Evolutionary conservation across 768 basidiomycete species (phyloP), one percentile per base, ranked within the genome.

Genomic region (Podaxis sp.): DNA sequence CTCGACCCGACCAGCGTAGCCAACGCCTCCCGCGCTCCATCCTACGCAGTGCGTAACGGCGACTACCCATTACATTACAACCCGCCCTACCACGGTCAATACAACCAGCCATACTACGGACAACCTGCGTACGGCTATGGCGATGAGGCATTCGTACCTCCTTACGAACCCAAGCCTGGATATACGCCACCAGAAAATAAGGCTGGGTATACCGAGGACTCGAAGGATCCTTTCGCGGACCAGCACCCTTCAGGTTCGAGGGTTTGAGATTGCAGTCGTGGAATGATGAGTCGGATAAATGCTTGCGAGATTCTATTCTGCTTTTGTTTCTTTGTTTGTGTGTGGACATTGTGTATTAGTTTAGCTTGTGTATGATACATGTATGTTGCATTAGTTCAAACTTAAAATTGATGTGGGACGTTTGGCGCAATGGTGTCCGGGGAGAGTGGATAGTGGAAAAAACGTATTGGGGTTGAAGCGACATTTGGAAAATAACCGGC

Each of bases 1-100:
- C 79, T 86, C 36, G 88, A 92, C 70, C 91, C 92, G 1, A 71
- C 80, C 2, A 83, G 82, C 63, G 71, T 78, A 40, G 80, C 73
- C 55, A 87, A 88, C 68, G 65, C 77, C 44, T 67, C 73, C 11
- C 84, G 84, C 44, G 76, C 77, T 11, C 80, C 85, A 63, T 62
- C 75, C 59, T 70, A 70, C 59, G 77, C 73, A 66, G 64, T 65
- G 37, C 77, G 77, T 35, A 69, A 68, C 50, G 74, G 70, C 48
- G 71, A 67, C 47, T 77, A 65, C 65, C 81, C 85, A 1, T 65
- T 77, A 2, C 80, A 83, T 68, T 89, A 89, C 71, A 83, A 79
- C 64, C 82, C 82, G 4, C 84, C 87, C 0, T 89, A 87, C 71
- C 77, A 77, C 55, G 71, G 76, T n/a, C 72, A 59, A 16, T 66